A percentile compares a stretch with the other conserved stretches of the same genome.
phyloP scores from a whole-genome alignment of 2,329 filamentous ascomycete species.

The Neurospora sp. region DNA sequence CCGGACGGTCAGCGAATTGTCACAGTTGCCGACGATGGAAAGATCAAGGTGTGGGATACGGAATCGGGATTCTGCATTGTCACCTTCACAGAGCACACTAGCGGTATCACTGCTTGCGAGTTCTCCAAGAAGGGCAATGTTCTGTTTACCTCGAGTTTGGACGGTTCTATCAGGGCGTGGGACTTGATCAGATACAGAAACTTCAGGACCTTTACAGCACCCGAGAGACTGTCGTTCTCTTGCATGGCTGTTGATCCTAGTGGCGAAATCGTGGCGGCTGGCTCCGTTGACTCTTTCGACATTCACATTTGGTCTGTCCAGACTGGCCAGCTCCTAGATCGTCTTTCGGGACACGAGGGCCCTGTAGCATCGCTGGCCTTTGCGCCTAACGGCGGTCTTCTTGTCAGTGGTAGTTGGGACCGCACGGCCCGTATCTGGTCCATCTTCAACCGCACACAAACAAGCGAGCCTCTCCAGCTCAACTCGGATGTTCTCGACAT shows the following conservation, averaged over 20 bases:
- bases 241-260: constrained; percentile 94
- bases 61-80: constrained; percentile 96
- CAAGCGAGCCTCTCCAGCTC: constrained; percentile 84
- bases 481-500: constrained; percentile 85
- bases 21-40: constrained; percentile 91
- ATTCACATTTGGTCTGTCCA: constrained; percentile 99
- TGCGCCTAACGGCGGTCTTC: constrained; percentile 69
- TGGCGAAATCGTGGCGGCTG: constrained; percentile 90
- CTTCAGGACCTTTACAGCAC: constrained; percentile 94
- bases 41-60: constrained; percentile 97
- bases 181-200: constrained; percentile 93
- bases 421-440: constrained; percentile 93
- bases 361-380: constrained; percentile 85
- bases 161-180: constrained; percentile 92
- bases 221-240: constrained; percentile 82
- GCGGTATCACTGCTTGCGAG: constrained; percentile 86
- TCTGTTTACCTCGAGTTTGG: constrained; percentile 87
- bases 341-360: constrained; percentile 84
- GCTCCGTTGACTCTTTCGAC: constrained; percentile 91
- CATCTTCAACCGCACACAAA: constrained; percentile 88
- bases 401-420: constrained; percentile 95
- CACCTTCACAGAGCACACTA: constrained; percentile 94
- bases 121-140: constrained; percentile 95
- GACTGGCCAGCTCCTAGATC: constrained; percentile 88
- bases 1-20: constrained; percentile 89